Base-by-base conservation (phyloP, 1,284 basidiomycete genomes). In the Cryptococcus sp. region DNA sequence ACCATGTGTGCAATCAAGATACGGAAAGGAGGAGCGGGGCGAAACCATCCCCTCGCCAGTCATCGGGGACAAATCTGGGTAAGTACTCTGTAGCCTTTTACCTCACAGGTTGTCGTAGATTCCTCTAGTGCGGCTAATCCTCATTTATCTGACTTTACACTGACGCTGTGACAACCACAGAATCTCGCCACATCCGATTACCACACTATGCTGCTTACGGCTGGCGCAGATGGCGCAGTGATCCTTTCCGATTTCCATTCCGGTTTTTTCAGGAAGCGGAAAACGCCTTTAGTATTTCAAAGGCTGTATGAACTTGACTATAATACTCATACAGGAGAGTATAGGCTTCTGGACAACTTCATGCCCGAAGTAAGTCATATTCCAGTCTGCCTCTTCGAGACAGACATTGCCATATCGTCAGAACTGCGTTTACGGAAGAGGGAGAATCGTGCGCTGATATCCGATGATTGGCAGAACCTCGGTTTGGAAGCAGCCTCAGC, bases 271-370 rank as follows among this genome's bases (percentile, higher is more conserved):
- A 60, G 69, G 7, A 59, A 58, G 19, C 62, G 68, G 41, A 61
- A 57, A 49, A 62, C 46, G 89, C 87, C 88, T 0, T 85, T 89
- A 67, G 84, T 90, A 52, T 81, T 84, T 16, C 87, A 92, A 69
- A 88, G 86, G 63, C 81, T 94, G 15, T 96, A 86, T 69, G 89
- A 91, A 67, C 81, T 97, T 52, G 93, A 96, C 77, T 91, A 89
- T 68, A 90, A 85, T 68, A 84, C 86, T 22, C 83, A 82, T 17
- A 83, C 83, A 0, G 83, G 84, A 29, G 85, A 89, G 59, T 91
- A 85, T 68, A 81, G 92, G 22, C 91, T 96, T 87, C 78, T 91
- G 7, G 93, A 97, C 62, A 84, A 85, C 39, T 87, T 93, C 65
- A 74, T 88, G 3, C 91, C 93, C 0, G 83, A 86, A 76, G 88